Base-by-base conservation (phyloP, 2,329 filamentous ascomycete genomes). In the Fusarium nanum region DNA sequence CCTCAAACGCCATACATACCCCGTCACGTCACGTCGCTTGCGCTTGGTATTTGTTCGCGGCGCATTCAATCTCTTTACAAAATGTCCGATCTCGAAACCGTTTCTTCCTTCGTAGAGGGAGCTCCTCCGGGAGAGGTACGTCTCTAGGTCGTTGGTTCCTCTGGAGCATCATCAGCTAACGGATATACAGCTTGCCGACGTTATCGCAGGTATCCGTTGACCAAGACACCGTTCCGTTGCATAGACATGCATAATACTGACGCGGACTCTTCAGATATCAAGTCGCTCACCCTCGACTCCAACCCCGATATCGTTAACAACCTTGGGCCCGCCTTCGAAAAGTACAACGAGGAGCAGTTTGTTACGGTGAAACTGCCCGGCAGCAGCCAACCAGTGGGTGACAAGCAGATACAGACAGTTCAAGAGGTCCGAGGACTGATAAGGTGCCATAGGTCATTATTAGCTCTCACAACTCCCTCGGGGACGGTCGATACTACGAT, bases 341-440 rank as follows among this genome's bases (percentile, higher is more conserved):
- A 92, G 81, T 98, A 99, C 87, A 98, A 98, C 76, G 95, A 99
- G 82, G 92, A 94, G 81, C 96, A 99, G 81, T 92, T 98, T 80
- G 83, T 90, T 50, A 94, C 94, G 18, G 91, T 93, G 67, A 97
- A 97, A 86, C 88, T 99, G 59, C 95, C 95, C 0, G 94, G 94
- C 30, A 89, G 92, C 78, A 95, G 89, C 80, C 90, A 93, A 79
- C 76, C 78, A 57, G 82, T 83, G 60, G 49, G 79, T 74, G 32
- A 56, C 20, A 28, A 55, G 48, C 22, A 40, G 27, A 16, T 7
- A 16, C 18, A 18, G 20, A 20, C 42, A n/a, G 20, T 11, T 44
- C 20, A n/a, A 28, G 34, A 41, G 12, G 11, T 11, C 18, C 14
- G 7, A 44, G 27, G 23, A n/a, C 73, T 77, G 47, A 73, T n/a